phyloP scores from a whole-genome alignment of 805 yeast genomes.

The Zygosaccharomyces rouxii region DNA sequence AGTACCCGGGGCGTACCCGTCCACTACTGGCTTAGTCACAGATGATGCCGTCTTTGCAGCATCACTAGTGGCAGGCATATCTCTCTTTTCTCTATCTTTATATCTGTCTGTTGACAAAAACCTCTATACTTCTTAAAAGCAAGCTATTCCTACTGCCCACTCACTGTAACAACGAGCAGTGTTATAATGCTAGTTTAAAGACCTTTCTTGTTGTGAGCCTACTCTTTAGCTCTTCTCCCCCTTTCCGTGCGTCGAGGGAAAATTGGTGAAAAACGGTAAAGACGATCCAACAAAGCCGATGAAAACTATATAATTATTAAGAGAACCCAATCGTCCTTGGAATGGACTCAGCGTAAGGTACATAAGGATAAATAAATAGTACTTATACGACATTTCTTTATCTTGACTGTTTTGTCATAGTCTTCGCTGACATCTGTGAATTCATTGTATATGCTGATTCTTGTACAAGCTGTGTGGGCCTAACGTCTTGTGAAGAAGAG shows the following conservation, averaged over 20 bases:
- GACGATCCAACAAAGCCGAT: background rate
- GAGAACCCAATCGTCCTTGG: background rate
- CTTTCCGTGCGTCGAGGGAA: slow-evolving; percentile 7
- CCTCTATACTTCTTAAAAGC: background rate
- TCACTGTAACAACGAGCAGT: background rate
- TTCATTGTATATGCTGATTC: too few relatives aligned
- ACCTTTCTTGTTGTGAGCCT: background rate
- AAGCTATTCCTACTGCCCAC: background rate
- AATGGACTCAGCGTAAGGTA: too few relatives aligned
- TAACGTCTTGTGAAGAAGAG: too few relatives aligned
- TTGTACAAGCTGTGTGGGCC: too few relatives aligned
- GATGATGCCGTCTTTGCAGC: slow-evolving; percentile 16
- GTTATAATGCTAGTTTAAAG: background rate
- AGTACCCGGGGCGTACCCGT: slow-evolving; percentile 41
- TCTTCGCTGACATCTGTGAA: too few relatives aligned
- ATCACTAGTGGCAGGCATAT: slow-evolving; percentile 19
- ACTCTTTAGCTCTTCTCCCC: slow-evolving; percentile 3
- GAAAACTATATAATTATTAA: background rate
- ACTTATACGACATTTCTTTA: too few relatives aligned
- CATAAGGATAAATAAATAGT: too few relatives aligned
- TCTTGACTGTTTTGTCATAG: too few relatives aligned
- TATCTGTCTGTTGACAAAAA: background rate
- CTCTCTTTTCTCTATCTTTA: slow-evolving; percentile 3
- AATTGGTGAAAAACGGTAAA: background rate
- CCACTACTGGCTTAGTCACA: slow-evolving; percentile 12